Evolutionary conservation across 2,329 filamentous ascomycete genomes (phyloP), one percentile per base, ranked within the genome.

Genomic region (Teratosphaeria pseudoeucalypti): DNA sequence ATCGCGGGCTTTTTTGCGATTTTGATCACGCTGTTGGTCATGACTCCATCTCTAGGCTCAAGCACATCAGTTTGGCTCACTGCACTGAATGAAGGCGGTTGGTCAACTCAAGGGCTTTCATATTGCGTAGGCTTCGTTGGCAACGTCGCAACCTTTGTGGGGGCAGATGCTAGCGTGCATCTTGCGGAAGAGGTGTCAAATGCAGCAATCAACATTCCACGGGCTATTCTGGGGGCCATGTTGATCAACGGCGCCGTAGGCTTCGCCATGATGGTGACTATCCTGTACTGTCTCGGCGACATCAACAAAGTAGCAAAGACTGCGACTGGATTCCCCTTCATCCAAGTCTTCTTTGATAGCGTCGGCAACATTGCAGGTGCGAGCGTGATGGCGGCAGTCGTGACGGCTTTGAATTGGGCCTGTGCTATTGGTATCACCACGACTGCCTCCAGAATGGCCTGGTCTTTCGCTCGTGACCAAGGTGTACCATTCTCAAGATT

Each of bases 1-100:
- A 71, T 82, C 11, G 69, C 79, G 9, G 81, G 80, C 7, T 82
- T 82, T 68, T 77, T 82, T 55, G 80, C 77, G 0, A 78, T 82
- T 55, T 63, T 83, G 10, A 76, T 79, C 23, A 77, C 78, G 0
- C 65, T 82, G 9, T 62, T 64, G 60, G 68, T 67, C 43, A 66
- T 71, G 67, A 58, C 71, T 9, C 67, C 69, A 9, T 52, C 55
- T 12, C 49, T 68, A 34, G 65, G 64, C 4, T 64, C 67, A 2
- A 61, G 63, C 16, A 61, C 66, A 3, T 65, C 63, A 9, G 71
- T 73, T 29, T 73, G 70, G 67, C 59, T 63, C 9, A 70, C 70
- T 11, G 64, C 65, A 9, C 58, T 67, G 34, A 71, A 73, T 52
- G 62, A 65, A 54, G 71, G 70, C 34, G 68, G 67, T 6, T 72